Conservation (phyloP, 2,329 filamentous ascomycete species). For the Aquanectria penicillioides region DNA sequence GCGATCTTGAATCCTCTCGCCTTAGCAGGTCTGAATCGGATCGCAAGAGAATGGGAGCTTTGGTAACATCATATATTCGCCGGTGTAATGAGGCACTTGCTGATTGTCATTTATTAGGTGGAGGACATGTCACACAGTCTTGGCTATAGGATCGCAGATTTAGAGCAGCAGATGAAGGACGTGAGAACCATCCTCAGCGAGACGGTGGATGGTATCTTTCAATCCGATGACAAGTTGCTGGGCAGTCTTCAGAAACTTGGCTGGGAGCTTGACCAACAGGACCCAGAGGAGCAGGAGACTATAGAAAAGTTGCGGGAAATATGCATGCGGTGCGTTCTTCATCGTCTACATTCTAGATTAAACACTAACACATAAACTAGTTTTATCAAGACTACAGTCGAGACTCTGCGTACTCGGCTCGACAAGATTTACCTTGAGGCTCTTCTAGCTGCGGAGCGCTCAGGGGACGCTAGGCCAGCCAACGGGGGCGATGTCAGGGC, state of each 20-base stretch:
- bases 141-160: conserved; percentile 56
- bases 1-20: conserved; percentile 42
- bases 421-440: conserved; percentile 66
- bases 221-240: conserved; percentile 73
- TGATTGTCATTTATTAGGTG: conserved; percentile 47
- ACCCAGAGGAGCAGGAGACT: conserved; percentile 61
- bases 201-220: conserved; percentile 60
- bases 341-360: not conserved
- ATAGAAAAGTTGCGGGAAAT: conserved; percentile 68
- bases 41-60: conserved; percentile 52
- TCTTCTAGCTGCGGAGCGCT: conserved; percentile 45
- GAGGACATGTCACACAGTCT: conserved; percentile 59
- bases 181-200: conserved; percentile 57
- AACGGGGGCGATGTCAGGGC: conserved; percentile 56
- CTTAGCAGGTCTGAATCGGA: conserved; percentile 48
- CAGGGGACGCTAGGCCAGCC: conserved; percentile 39
- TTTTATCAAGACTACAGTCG: conserved; percentile 66
- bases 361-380: conserved; percentile 44
- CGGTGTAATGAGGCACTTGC: not conserved
- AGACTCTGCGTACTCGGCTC: conserved; percentile 63
- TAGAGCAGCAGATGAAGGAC: conserved; percentile 61
- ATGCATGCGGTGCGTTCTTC: conserved; percentile 58
- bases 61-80: conserved; percentile 46
- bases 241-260: conserved; percentile 73
- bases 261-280: conserved; percentile 65